phyloP scores from a whole-genome alignment of 176 grass and related monocot species.

The Phragmites australis region DNA sequence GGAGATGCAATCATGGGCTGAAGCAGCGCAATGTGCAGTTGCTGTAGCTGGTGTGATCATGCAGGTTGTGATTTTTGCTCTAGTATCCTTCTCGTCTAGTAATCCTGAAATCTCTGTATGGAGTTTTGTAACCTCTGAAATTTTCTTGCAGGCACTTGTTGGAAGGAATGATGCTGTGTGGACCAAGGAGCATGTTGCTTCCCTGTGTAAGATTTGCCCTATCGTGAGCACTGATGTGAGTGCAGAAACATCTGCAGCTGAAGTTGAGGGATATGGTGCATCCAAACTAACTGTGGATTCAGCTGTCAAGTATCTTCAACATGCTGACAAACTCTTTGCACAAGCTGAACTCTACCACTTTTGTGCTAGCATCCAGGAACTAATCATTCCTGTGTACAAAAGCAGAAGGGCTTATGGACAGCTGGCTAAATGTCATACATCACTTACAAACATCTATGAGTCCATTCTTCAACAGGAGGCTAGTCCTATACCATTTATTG shows the following conservation, averaged over 20 bases:
- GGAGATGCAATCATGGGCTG: constrained; percentile 99
- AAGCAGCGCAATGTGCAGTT: constrained; percentile 99
- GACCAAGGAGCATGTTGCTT: constrained; percentile 84
- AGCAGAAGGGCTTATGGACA: constrained; percentile 90
- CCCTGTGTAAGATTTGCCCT: constrained; percentile 88
- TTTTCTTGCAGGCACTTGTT: constrained; percentile 77
- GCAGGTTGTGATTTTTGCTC: constrained; percentile 67
- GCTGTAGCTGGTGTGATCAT: constrained; percentile 99
- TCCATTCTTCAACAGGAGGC: constrained; percentile 97
- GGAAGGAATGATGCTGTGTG: constrained; percentile 98
- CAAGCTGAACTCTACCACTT: constrained; percentile 98
- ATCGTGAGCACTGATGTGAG: constrained; percentile 77
- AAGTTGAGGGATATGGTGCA: constrained; percentile 98
- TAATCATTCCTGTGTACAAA: constrained; percentile 98
- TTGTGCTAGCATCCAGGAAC: constrained; percentile 89
- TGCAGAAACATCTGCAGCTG: constrained; percentile 80
- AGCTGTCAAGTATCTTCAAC: constrained; percentile 98
- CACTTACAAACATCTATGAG: constrained; percentile 85
- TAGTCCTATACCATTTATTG: constrained; percentile 94
- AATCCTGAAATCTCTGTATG: constrained; percentile 23
- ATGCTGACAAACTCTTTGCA: constrained; percentile 85
- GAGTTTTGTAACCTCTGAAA: constrained; percentile 22
- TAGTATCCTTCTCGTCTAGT: constrained; percentile 1
- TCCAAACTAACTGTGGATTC: constrained; percentile 93
- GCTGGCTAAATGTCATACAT: constrained; percentile 95